phyloP scores from a whole-genome alignment of 257 asterid species.

The Cinchona pubescens region DNA sequence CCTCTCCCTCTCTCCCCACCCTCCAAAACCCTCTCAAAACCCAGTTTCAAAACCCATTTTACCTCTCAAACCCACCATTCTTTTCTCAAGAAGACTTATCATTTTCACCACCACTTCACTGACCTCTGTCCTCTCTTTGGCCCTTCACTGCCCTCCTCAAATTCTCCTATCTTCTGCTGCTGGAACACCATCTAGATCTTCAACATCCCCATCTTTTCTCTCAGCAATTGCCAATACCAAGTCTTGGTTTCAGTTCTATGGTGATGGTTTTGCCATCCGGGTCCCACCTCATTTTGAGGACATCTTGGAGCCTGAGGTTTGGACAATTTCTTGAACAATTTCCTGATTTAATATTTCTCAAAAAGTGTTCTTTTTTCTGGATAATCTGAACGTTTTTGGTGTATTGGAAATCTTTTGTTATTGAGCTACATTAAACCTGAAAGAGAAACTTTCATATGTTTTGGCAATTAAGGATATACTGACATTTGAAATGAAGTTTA shows the following conservation, averaged over 20 bases:
- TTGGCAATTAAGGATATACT: not conserved
- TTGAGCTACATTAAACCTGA: not conserved
- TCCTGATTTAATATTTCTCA: not conserved
- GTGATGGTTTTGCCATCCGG: slow-evolving; percentile 83
- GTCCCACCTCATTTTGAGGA: slow-evolving; percentile 86
- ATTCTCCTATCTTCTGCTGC: slow-evolving; percentile 36
- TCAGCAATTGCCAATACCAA: slow-evolving; percentile 78
- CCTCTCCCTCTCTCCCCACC: slow-evolving; percentile 33
- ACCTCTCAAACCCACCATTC: slow-evolving; percentile 12
- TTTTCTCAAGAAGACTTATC: slow-evolving; percentile 47
- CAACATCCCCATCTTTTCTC: slow-evolving; percentile 39
- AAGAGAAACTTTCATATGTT: not conserved
- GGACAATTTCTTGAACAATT: not conserved
- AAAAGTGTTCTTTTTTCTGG: not conserved
- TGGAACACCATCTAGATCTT: slow-evolving; percentile 28
- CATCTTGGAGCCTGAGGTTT: slow-evolving; percentile 78
- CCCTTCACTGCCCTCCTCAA: slow-evolving; percentile 30
- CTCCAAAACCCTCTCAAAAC: slow-evolving; percentile 27
- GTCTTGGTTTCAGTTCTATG: slow-evolving; percentile 86
- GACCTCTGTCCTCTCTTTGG: slow-evolving; percentile 11
- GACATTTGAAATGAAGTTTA: not conserved
- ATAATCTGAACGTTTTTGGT: not conserved
- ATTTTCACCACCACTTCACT: slow-evolving; percentile 43
- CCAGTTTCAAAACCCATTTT: slow-evolving; percentile 8
- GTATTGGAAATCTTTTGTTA: not conserved